Evolutionary conservation across 1,284 basidiomycete genomes (phyloP).

Genomic region (Flammula alnicola): DNA sequence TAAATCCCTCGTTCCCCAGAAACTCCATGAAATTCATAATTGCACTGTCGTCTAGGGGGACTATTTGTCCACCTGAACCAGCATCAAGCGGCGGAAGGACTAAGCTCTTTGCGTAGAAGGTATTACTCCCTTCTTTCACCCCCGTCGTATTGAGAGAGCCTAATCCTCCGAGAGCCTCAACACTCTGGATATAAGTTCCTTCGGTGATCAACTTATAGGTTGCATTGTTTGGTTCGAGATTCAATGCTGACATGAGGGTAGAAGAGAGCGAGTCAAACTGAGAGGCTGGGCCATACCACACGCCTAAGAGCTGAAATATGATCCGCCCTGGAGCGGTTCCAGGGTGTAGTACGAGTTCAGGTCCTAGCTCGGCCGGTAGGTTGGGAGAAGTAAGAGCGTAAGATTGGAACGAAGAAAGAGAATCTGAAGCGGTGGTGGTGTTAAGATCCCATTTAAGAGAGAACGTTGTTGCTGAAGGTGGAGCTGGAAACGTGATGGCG

Average conservation of each 20-base stretch:
- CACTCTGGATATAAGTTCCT: slow-evolving; percentile 39
- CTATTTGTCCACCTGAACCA: too few relatives aligned
- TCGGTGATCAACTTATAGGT: slow-evolving; percentile 26
- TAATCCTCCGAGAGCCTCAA: slow-evolving; percentile 31
- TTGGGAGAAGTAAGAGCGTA: slow-evolving; percentile 32
- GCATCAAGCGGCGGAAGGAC: slow-evolving; percentile 36
- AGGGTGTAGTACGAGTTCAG: slow-evolving; percentile 32
- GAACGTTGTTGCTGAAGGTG: slow-evolving; percentile 39
- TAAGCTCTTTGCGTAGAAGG: slow-evolving; percentile 48
- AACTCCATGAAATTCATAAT: slow-evolving; percentile 37
- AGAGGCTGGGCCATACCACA: slow-evolving; percentile 30
- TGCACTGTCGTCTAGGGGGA: slow-evolving; percentile 36
- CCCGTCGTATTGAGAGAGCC: slow-evolving; percentile 31
- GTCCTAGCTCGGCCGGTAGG: slow-evolving; percentile 39
- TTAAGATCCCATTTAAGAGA: slow-evolving; percentile 39
- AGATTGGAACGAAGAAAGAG: slow-evolving; percentile 40
- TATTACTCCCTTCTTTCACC: slow-evolving; percentile 33
- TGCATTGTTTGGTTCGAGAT: slow-evolving; percentile 28
- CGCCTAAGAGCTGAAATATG: slow-evolving; percentile 31
- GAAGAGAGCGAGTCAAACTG: slow-evolving; percentile 31
- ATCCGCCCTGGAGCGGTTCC: slow-evolving; percentile 30
- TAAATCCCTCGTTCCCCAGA: slow-evolving; percentile 36
- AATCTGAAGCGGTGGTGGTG: slow-evolving; percentile 31
- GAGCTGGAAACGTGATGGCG: slow-evolving; percentile 43
- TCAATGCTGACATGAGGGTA: slow-evolving; percentile 33